Evolutionary conservation across 768 basidiomycete genomes (phyloP), one percentile per base, ranked within the genome.

Genomic region (Scleroderma citrinum): DNA sequence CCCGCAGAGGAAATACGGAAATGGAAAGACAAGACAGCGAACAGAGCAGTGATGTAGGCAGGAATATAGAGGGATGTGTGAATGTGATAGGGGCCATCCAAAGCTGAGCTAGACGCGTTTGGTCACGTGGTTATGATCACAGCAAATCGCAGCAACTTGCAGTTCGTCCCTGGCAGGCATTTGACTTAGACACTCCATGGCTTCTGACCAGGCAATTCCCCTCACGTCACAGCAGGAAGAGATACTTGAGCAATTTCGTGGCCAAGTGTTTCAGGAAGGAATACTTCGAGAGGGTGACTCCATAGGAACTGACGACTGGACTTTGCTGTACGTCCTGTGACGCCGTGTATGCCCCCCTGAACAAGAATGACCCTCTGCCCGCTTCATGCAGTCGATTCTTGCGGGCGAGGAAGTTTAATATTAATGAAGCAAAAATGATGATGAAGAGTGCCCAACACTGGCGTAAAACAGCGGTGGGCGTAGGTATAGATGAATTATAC

Each of bases 401-500:
- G n/a, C 78, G 82, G 31, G 86, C 86, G 10, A 80, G 86, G 3
- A 79, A 79, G 53, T 87, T 79, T 56, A 74, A 81, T 57, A 50
- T 84, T 12, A 68, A 63, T 31, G 76, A 80, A 41, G 65, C 84
- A 0, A 84, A 81, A 63, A 73, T 67, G 51, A 87, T 87, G 86
- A 67, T 87, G 36, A 64, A 61, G 46, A 78, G 83, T 42, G 84
- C 82, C 52, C 82, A 85, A 54, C 65, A 78, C 12, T 89, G 86
- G 86, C 73, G 86, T 16, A 71, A 71, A 61, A 80, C 77, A 0
- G 82, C 81, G 7, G 76, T 78, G 32, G 82, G 78, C 30, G 65
- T 77, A 8, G 85, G 85, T 14, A 76, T 88, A 40, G 85, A 87
- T 56, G 74, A 78, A 49, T 58, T 87, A 19, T 85, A 83, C 59